Evolutionary conservation across 495 filamentous ascomycete species (phyloP).

Genomic region (Aspergillus saccharolyticus): DNA sequence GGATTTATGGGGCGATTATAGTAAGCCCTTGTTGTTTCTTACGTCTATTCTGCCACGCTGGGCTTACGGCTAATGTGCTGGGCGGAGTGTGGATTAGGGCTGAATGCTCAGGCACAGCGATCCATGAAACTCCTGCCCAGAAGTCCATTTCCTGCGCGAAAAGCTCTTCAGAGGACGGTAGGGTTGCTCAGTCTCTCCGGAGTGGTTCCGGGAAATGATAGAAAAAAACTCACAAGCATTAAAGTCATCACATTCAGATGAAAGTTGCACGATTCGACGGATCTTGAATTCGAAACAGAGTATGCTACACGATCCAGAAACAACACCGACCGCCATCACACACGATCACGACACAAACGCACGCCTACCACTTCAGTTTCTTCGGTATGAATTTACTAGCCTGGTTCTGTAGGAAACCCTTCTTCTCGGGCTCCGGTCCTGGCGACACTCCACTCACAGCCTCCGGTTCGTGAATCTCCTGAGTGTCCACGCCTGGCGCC

Average conservation of each 20-base stretch:
- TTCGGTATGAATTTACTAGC: background rate
- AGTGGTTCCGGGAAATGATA: too few species aligned
- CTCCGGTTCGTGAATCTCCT: background rate
- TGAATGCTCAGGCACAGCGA: constrained; percentile 29
- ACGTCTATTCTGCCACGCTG: background rate
- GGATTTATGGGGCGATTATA: constrained; percentile 23
- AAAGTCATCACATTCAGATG: too few species aligned
- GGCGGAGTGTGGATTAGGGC: constrained; percentile 25
- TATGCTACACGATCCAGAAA: background rate
- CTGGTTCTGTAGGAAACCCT: background rate
- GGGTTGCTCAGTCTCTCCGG: too few species aligned
- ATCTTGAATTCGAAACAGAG: too few species aligned
- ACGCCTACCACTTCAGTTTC: background rate
- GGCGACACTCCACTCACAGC: background rate
- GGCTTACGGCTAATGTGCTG: background rate
- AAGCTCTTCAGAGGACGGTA: constrained; percentile 13
- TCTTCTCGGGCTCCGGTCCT: background rate
- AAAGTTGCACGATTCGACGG: too few species aligned
- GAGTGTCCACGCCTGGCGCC: background rate
- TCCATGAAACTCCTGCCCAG: constrained; percentile 15
- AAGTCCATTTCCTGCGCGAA: constrained; percentile 25
- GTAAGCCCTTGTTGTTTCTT: constrained; percentile 13
- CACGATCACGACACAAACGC: background rate
- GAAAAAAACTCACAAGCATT: too few species aligned
- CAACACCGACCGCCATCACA: background rate